Conservation (phyloP, 495 filamentous ascomycete genomes). For the Staphylotrichum longicolle region DNA sequence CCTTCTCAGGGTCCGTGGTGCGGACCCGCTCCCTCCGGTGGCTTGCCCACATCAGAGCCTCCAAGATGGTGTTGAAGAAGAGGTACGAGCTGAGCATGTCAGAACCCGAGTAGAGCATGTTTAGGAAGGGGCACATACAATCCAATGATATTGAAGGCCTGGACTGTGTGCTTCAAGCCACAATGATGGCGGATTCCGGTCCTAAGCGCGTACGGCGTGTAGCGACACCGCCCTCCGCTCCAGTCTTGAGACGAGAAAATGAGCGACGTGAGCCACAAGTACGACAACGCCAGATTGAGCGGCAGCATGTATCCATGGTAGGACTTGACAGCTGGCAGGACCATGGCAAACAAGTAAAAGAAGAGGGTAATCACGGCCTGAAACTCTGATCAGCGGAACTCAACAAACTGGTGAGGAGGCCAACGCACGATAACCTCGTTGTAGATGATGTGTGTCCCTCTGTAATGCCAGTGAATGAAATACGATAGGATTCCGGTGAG, state of each 20-base stretch:
- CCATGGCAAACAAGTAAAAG: constrained; percentile 26
- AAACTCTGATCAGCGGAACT: background rate
- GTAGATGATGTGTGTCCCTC: constrained; percentile 26
- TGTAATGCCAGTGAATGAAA: constrained; percentile 24
- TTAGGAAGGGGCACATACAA: constrained; percentile 23
- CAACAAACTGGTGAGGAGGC: background rate
- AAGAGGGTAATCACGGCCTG: constrained; percentile 30
- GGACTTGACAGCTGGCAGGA: constrained; percentile 27
- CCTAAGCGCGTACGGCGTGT: background rate
- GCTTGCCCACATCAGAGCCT: constrained; percentile 35
- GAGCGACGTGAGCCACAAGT: constrained; percentile 34
- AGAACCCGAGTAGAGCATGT: background rate
- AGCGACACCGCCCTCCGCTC: constrained; percentile 24
- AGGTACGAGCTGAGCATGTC: constrained; percentile 20
- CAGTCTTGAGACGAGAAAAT: constrained; percentile 34
- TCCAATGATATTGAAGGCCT: constrained; percentile 32
- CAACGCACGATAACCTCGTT: constrained; percentile 29
- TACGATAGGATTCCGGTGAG: constrained; percentile 29
- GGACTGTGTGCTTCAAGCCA: constrained; percentile 29
- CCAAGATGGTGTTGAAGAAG: constrained; percentile 27
- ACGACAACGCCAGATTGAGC: constrained; percentile 34
- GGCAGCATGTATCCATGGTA: constrained; percentile 35
- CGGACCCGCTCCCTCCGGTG: constrained; percentile 47
- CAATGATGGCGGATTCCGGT: constrained; percentile 3
- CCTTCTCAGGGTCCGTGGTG: constrained; percentile 42